Evolutionary conservation across 768 basidiomycete species (phyloP), one percentile per base, ranked within the genome.

Genomic region (Cystofilobasidium macerans): DNA sequence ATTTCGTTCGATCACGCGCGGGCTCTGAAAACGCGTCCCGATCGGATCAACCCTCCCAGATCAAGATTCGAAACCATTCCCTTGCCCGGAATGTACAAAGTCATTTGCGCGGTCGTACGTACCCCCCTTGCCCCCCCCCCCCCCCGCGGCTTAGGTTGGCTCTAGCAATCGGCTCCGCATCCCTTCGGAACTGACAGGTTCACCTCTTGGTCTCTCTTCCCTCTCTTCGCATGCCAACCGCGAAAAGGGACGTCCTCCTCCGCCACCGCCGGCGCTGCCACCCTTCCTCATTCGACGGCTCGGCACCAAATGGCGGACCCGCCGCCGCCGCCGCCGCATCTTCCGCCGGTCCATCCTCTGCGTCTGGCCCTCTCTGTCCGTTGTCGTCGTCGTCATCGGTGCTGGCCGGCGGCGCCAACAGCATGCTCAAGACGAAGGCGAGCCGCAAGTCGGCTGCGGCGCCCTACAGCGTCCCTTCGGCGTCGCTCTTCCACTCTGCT

Each of bases 211-310:
- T n/a, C n/a, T n/a, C n/a, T n/a, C n/a, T n/a, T n/a, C n/a, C n/a
- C n/a, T n/a, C n/a, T n/a, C n/a, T n/a, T n/a, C n/a, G n/a, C n/a
- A n/a, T n/a, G n/a, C n/a, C n/a, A n/a, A n/a, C n/a, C n/a, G n/a
- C n/a, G n/a, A n/a, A n/a, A n/a, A 54, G 51, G 26, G 51, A 54
- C 51, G 51, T 54, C 51, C 51, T 54, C 28, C 51, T 54, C 18
- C 51, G 51, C n/a, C 51, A 54, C 28, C 51, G 51, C 11, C 51
- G 51, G 7, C 51, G 51, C 14, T 54, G 51, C 51, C 51, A 54
- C 51, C 51, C 51, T 26, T 11, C 14, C 16, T 54, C 51, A 1
- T 28, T 54, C 20, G 51, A 54, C n/a, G 51, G 51, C n/a, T 13
- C 51, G 8, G 51, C 28, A 32, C 18, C 9, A 7, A 28, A 16